These are phyloP conservation scores for Saitozyma podzolica DNA, from an alignment of 768 basidiomycete species.

Conservation along the genomic window DNA sequence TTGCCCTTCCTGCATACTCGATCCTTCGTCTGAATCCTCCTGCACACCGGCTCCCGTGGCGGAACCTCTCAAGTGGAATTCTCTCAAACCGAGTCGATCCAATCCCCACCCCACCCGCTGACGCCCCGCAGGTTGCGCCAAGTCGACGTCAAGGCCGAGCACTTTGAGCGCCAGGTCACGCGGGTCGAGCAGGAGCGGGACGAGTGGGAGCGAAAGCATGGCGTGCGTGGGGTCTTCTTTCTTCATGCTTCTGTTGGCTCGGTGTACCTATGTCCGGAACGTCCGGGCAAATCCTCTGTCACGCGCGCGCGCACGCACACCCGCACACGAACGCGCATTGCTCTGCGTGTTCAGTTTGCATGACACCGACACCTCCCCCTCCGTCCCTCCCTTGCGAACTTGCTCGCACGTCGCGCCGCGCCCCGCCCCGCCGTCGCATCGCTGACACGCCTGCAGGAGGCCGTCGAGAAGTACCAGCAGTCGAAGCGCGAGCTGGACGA, in stretches of 20 bases:
- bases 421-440: not conserved
- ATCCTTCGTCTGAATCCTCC: too few species aligned
- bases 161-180: conserved; percentile 89
- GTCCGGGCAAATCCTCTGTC: too few species aligned
- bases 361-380: not conserved
- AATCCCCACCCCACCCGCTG: conserved; percentile 8
- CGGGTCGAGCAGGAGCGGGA: conserved; percentile 89
- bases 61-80: too few species aligned
- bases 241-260: too few species aligned
- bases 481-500: conserved; percentile 83
- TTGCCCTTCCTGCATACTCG: too few species aligned
- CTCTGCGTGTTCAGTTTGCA: too few species aligned
- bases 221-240: conserved; percentile 59
- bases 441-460: conserved; percentile 60
- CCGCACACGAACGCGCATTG: too few species aligned
- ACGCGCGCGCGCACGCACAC: too few species aligned
- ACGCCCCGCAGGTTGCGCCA: conserved; percentile 70
- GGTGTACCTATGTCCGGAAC: too few species aligned
- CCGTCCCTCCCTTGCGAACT: conserved; percentile 1
- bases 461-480: conserved; percentile 65
- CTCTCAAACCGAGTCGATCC: not conserved
- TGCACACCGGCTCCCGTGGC: too few species aligned
- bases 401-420: not conserved
- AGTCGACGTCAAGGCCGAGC: conserved; percentile 97
- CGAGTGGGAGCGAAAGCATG: conserved; percentile 89